Evolutionary conservation across 1,284 basidiomycete species (phyloP), one percentile per base, ranked within the genome.

Genomic region (Ganoderma multipileum): DNA sequence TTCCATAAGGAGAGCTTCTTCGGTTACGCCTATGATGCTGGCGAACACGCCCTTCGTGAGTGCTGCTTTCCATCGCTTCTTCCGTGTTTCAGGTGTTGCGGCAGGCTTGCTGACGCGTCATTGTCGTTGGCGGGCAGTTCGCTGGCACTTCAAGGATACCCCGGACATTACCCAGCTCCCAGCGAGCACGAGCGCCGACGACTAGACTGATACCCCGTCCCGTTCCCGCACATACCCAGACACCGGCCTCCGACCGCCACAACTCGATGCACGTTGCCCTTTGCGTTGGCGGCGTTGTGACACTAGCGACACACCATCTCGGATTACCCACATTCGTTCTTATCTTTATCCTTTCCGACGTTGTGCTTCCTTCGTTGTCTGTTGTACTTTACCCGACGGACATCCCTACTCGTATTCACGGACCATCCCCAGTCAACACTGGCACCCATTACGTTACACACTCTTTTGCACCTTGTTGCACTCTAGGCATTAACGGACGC

Each of bases 1-100:
- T 75, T 75, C 63, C 78, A 82, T 60, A 67, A 67, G 28, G 82
- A 83, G 67, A 75, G 77, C 66, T 79, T 78, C 67, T 82, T 78
- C 63, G 81, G 79, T 12, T 74, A 80, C 63, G 71, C 76, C 39
- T 81, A 80, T 62, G 81, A 83, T 66, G 76, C 80, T 2, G 80
- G 79, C 3, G 66, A 77, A 55, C 76, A 81, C 64, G 66, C 75
- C 39, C 68, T 83, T 42, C 78, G 81, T 82, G 61, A 70, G 66
- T 63, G 7, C 12, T 50, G 8, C n/a, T 6, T 38, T 44, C 9
- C n/a, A 16, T 47, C 44, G 20, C 20, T 47, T 36, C n/a, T 54
- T 59, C 23, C 8, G 57, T 9, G 57, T 59, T 39, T 57, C 30
- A 57, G 47, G 30, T 26, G 39, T 41, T 2, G n/a, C 1, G 36